Base-by-base conservation (phyloP, 805 yeast species). In the Wickerhamomyces ciferrii region DNA sequence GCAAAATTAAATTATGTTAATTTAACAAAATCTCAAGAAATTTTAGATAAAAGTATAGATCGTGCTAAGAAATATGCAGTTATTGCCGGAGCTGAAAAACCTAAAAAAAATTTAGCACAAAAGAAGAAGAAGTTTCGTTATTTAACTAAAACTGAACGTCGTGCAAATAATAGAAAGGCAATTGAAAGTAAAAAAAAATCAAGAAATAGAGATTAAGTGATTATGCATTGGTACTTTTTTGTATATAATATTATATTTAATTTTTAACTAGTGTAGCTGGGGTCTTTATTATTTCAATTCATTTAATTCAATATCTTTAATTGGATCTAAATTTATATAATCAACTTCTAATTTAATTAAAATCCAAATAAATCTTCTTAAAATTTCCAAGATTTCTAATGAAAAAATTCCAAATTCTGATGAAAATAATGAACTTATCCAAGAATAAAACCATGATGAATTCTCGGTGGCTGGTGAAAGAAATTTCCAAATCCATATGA, bases 291-390 rank as follows among this genome's bases (percentile, higher is more conserved):
- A 27, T 14, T 14, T 27, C 13, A 27, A 7, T n/a, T 18, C 18
- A n/a, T 32, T 32, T 5, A 32, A 7, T 7, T 32, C 19, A n/a
- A 17, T 32, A n/a, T n/a, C 19, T 17, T 17, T 32, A 5, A 43
- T 34, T 13, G 38, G 19, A 21, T 34, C 8, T 20, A 48, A 15
- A 41, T 56, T 41, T 39, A 53, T 46, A 40, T 50, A 49, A 60
- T 92, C 97, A 27, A 85, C 78, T 54, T 94, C 98, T 17, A 91
- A 67, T 58, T 94, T 84, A 60, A 92, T 70, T 50, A 87, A 76
- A 38, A 90, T 79, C 99, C 99, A 94, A 43, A 89, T 66, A 81
- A 91, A 87, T 60, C 99, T 76, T 66, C 99, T 75, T 9, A 83
- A 53, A 7, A 94, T 70, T 61, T 94, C 99, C 44, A 91, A 65